Conservation (phyloP, 2,329 filamentous ascomycete genomes). For the Colletotrichum neosansevieriae region DNA sequence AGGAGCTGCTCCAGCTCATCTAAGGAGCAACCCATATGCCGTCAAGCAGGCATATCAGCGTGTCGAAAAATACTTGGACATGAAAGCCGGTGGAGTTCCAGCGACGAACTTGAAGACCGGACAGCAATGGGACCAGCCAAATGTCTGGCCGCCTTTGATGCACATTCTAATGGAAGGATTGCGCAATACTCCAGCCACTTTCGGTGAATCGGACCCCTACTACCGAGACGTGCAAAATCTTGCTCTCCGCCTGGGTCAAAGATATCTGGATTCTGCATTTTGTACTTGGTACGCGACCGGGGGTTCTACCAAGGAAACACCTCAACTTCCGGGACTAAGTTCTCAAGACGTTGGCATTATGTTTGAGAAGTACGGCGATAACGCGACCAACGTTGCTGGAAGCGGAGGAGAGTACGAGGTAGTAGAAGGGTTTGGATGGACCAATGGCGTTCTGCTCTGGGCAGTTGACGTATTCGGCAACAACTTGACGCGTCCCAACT, state of each 20-base stretch:
- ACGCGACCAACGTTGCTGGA: conserved; percentile 70
- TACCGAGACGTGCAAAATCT: conserved; percentile 67
- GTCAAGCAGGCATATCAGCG: conserved; percentile 66
- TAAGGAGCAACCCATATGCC: conserved; percentile 70
- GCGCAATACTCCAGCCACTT: conserved; percentile 69
- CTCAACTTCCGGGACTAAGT: conserved; percentile 61
- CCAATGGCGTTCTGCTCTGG: conserved; percentile 77
- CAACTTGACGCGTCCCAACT: conserved; percentile 66
- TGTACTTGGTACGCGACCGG: conserved; percentile 79
- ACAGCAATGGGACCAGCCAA: conserved; percentile 79
- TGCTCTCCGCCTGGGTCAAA: conserved; percentile 70
- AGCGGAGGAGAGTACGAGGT: conserved; percentile 77
- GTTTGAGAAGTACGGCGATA: conserved; percentile 78
- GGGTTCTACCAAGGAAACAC: conserved; percentile 66
- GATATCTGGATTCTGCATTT: conserved; percentile 75
- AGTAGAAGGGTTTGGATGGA: conserved; percentile 79
- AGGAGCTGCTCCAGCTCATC: conserved; percentile 68
- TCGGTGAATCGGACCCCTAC: conserved; percentile 63
- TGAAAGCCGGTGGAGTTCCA: conserved; percentile 67
- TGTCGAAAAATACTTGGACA: conserved; percentile 64
- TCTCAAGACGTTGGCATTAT: conserved; percentile 67
- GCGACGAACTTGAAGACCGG: conserved; percentile 71
- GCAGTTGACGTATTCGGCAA: conserved; percentile 71
- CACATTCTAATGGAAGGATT: conserved; percentile 74
- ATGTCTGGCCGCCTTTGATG: conserved; percentile 77